Evolutionary conservation across 1,139 yeast species (phyloP).

Genomic region (Yamadazyma kanchanaburiensis): DNA sequence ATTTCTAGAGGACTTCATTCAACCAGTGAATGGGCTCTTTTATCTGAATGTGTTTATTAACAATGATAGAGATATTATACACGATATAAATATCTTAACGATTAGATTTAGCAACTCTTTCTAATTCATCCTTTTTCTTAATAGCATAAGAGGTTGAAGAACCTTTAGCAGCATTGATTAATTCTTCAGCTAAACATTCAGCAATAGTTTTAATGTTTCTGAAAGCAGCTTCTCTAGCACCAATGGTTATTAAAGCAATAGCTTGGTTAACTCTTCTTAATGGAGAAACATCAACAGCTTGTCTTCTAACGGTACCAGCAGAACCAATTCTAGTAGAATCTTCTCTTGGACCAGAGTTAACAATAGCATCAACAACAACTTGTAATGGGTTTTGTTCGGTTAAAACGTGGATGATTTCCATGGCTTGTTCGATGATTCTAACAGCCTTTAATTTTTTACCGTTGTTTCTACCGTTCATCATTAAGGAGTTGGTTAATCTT

Average conservation of each 20-base stretch:
- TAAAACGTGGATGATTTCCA: constrained; percentile 95
- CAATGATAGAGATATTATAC: constrained; percentile 13
- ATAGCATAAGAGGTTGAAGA: constrained; percentile 99
- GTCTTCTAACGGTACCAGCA: constrained; percentile 99
- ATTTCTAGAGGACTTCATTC: too few species aligned
- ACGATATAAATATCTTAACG: constrained; percentile 60
- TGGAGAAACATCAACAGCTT: constrained; percentile 99
- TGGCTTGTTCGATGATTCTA: constrained; percentile 98
- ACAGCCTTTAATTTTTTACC: constrained; percentile 99
- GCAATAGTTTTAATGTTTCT: constrained; percentile 99
- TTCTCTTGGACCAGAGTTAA: constrained; percentile 99
- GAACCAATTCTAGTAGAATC: constrained; percentile 99
- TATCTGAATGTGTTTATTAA: constrained; percentile 6
- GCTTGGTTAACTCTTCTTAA: constrained; percentile 99
- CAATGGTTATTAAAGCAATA: constrained; percentile 94
- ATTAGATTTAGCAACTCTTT: constrained; percentile 99
- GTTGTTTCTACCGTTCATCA: constrained; percentile 99
- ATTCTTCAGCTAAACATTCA: constrained; percentile 99
- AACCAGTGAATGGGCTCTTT: not conserved
- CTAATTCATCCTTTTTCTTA: constrained; percentile 99
- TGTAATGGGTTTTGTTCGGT: constrained; percentile 99
- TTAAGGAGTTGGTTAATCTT: constrained; percentile 98
- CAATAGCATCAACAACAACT: constrained; percentile 98
- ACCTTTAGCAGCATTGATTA: constrained; percentile 99
- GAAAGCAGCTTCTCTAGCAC: constrained; percentile 99